phyloP scores from a whole-genome alignment of 768 basidiomycete genomes.

The Hypholoma fasciculare region DNA sequence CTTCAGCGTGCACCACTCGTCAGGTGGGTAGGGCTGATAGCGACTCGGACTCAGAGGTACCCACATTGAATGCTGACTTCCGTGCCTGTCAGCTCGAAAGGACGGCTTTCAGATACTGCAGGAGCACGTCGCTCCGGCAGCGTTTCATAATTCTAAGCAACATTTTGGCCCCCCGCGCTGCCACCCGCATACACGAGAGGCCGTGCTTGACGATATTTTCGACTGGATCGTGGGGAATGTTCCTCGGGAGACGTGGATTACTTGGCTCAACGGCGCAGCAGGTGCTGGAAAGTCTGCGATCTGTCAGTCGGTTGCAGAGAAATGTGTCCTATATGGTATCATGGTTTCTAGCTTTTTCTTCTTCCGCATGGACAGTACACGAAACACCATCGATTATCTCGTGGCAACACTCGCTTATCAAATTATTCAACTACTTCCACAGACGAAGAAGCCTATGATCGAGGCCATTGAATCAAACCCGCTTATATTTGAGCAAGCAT shows the following conservation, averaged over 20 bases:
- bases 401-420: slow-evolving; percentile 9
- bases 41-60: no score
- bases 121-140: slow-evolving; percentile 1
- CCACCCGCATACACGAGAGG: slow-evolving; percentile 6
- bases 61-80: no score
- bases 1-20: no score
- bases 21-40: no score
- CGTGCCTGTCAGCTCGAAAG: no score
- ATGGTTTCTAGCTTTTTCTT: slow-evolving; percentile 12
- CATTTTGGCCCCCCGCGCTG: slow-evolving; percentile 11
- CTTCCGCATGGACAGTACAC: slow-evolving; percentile 1
- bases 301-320: slow-evolving; percentile 7
- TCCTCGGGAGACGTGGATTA: no score
- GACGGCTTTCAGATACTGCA: neutral
- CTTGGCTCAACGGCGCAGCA: slow-evolving; percentile 11
- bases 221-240: slow-evolving; percentile 1
- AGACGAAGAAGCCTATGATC: neutral
- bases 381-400: neutral
- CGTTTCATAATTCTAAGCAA: slow-evolving; percentile 11
- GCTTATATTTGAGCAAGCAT: slow-evolving; percentile 4
- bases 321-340: neutral
- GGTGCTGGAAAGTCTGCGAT: slow-evolving; percentile 18
- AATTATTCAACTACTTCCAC: neutral
- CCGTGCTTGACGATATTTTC: no score
- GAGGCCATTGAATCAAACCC: slow-evolving; percentile 5